Evolutionary conservation across 2,329 filamentous ascomycete genomes (phyloP).

Genomic region (Akanthomyces lecanii): DNA sequence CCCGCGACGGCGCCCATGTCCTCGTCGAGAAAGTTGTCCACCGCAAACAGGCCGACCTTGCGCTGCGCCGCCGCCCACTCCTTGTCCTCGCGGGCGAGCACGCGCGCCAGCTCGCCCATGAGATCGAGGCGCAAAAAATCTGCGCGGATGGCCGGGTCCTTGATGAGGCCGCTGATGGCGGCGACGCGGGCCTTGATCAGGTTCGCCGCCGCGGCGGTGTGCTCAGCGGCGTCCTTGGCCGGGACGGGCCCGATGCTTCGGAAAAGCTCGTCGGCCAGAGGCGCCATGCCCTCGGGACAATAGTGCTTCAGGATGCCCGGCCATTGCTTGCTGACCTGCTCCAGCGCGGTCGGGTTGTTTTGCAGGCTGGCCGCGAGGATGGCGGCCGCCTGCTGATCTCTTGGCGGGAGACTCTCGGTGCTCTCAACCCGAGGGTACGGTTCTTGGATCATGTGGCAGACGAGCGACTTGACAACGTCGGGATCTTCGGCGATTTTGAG

Average conservation of each 20-base stretch:
- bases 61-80: slow-evolving; percentile 49
- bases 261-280: slow-evolving; percentile 39
- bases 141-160: slow-evolving; percentile 46
- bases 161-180: slow-evolving; percentile 54
- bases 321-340: slow-evolving; percentile 48
- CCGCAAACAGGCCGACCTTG: slow-evolving; percentile 54
- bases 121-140: slow-evolving; percentile 54
- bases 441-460: slow-evolving; percentile 48
- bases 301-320: slow-evolving; percentile 33
- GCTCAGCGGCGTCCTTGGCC: slow-evolving; percentile 14
- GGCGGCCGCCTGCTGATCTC: slow-evolving; percentile 51
- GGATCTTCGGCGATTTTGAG: slow-evolving; percentile 56
- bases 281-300: slow-evolving; percentile 31
- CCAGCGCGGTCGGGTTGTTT: slow-evolving; percentile 61
- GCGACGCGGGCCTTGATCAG: slow-evolving; percentile 40
- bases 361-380: slow-evolving; percentile 56
- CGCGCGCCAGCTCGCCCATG: slow-evolving; percentile 50
- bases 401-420: slow-evolving; percentile 25
- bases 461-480: slow-evolving; percentile 48
- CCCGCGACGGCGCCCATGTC: slow-evolving; percentile 56
- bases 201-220: slow-evolving; percentile 26
- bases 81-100: slow-evolving; percentile 44
- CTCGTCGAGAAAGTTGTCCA: slow-evolving; percentile 64
- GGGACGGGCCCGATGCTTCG: slow-evolving; percentile 33
- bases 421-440: slow-evolving; percentile 12